A percentile compares a stretch with the other conserved stretches of the same genome.
Conservation (phyloP, 495 filamentous ascomycete genomes). For the Amniculicola lignicola region DNA sequence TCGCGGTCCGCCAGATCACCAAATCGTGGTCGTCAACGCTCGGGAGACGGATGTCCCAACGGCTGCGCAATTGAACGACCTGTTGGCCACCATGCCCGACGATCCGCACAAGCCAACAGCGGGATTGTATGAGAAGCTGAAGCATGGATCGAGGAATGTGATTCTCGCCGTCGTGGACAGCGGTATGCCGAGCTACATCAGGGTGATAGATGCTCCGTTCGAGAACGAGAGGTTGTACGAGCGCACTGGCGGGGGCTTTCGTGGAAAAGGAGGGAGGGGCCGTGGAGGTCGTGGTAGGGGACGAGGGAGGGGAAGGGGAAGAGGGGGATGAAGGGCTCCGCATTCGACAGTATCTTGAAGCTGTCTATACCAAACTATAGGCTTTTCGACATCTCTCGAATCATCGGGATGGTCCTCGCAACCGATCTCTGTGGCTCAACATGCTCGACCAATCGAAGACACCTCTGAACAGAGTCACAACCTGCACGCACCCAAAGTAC, state of each 20-base stretch:
- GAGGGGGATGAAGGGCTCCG: constrained; percentile 24
- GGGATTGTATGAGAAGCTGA: constrained; percentile 49
- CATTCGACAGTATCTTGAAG: too few relatives aligned
- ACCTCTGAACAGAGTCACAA: too few relatives aligned
- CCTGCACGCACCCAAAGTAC: too few relatives aligned
- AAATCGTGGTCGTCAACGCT: constrained; percentile 74
- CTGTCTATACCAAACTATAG: too few relatives aligned
- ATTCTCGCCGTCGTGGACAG: constrained; percentile 85
- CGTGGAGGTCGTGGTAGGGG: constrained; percentile 46
- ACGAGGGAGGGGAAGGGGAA: constrained; percentile 43
- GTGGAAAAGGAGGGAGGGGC: constrained; percentile 40
- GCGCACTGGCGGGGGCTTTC: constrained; percentile 40
- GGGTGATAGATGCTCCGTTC: constrained; percentile 76
- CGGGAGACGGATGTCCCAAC: constrained; percentile 68
- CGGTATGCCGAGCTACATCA: constrained; percentile 82
- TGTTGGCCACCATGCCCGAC: constrained; percentile 67
- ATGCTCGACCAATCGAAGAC: too few relatives aligned
- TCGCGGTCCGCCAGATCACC: constrained; percentile 75
- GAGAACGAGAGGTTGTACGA: constrained; percentile 66
- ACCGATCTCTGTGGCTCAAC: too few relatives aligned
- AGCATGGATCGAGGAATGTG: constrained; percentile 79
- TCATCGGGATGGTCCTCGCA: too few relatives aligned
- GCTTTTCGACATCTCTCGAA: too few relatives aligned
- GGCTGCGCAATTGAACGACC: constrained; percentile 61
- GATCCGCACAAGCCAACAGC: constrained; percentile 49